Evolutionary conservation across 257 asterid species (phyloP), one percentile per base, ranked within the genome.

Genomic region (Mentha longifolia): DNA sequence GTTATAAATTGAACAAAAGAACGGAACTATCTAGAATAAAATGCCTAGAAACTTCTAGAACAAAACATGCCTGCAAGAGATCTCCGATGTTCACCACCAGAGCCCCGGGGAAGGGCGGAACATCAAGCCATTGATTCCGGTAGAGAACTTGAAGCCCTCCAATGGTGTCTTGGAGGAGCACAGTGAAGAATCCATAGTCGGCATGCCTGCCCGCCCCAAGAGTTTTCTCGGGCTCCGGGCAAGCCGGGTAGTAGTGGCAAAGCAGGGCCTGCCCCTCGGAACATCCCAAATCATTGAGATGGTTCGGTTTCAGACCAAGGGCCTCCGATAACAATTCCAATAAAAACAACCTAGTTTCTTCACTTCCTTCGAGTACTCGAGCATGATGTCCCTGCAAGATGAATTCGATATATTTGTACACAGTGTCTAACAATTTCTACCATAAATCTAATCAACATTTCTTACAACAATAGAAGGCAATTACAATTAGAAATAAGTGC

Each of bases 131-230:
- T 4, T 74, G 76, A 51, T 77, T 70, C 17, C 70, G 41, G 55
- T 46, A 58, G 16, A 85, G 83, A 9, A 85, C 77, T 80, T 85
- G 89, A 9, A 82, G 85, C 6, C 87, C 85, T 60, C 87, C 82
- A 0, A 80, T 22, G 9, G 70, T 8, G 50, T 85, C 89, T 70
- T 80, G 89, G 5, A 80, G 77, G 4, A 85, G 76, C 10, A 80
- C 81, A 2, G 87, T 82, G 3, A 86, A 65, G 76, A 86, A 84
- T 59, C 70, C 81, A 11, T 61, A 70, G 50, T 86, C 89, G n/a
- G 80, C 54, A 20, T 84, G 89, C 47, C 59, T 65, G 68, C 69
- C 61, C 9, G 79, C 77, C 16, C 85, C 89, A 0, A 79, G 51
- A 1, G 87, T 85, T 33, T 72, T 72, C 20, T 79, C 78, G 0